Conservation (phyloP, 495 filamentous ascomycete genomes). For the Penicillium parvum region DNA sequence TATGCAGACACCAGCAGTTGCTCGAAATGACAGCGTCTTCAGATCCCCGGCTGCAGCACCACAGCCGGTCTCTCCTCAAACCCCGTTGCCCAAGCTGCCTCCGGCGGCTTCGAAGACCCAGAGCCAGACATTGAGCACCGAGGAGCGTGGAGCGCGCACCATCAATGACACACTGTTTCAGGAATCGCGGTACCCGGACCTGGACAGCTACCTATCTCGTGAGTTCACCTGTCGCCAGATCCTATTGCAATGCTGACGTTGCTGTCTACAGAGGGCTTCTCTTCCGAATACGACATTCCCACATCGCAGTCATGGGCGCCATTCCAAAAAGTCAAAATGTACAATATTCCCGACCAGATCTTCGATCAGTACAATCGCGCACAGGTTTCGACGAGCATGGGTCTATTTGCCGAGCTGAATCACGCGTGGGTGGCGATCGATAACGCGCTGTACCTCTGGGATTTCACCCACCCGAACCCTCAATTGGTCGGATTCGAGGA, state of each 20-base stretch:
- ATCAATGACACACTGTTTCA: conserved; percentile 71
- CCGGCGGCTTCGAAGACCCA: conserved; percentile 32
- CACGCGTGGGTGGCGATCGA: conserved; percentile 97
- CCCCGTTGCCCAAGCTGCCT: conserved; percentile 35
- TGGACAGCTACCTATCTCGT: conserved; percentile 90
- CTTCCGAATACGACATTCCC: conserved; percentile 83
- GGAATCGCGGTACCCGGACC: conserved; percentile 79
- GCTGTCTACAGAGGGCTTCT: conserved; percentile 62
- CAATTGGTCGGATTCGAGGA: conserved; percentile 92
- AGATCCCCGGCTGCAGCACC: conserved; percentile 20
- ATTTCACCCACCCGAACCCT: conserved; percentile 83
- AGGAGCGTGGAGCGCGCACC: conserved; percentile 76
- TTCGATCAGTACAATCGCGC: conserved; percentile 85
- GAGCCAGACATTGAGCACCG: conserved; percentile 51
- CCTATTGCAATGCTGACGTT: not conserved
- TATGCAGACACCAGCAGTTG: conserved; percentile 61
- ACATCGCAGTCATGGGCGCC: conserved; percentile 70
- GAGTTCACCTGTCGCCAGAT: conserved; percentile 34
- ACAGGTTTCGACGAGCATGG: conserved; percentile 81
- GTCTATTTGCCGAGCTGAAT: conserved; percentile 84
- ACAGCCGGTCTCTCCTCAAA: conserved; percentile 14
- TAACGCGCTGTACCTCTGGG: conserved; percentile 94
- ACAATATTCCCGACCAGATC: conserved; percentile 82
- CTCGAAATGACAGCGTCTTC: conserved; percentile 5
- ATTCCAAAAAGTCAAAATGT: conserved; percentile 75